Evolutionary conservation across 2,329 filamentous ascomycete genomes (phyloP), one percentile per base, ranked within the genome.

Genomic region (Graphilbum fragrans): DNA sequence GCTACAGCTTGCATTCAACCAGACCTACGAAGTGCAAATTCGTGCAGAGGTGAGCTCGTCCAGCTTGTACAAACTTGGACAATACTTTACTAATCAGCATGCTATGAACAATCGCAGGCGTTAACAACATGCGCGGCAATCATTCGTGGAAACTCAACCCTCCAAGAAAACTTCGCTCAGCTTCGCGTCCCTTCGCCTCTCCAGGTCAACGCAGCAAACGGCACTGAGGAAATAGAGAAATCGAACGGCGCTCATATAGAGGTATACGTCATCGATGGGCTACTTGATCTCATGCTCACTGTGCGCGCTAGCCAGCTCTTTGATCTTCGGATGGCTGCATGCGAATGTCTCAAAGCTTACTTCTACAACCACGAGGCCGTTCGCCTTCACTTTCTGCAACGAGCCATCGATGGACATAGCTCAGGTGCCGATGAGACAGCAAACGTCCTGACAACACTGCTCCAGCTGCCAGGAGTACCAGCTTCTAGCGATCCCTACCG

Each of bases 321-420:
- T 50, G 82, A 94, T 58, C 69, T 90, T 31, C 80, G 92, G 20
- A 74, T 87, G 53, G 84, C 90, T 18, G 87, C 86, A 19, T 92
- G 84, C 56, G 82, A 90, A 52, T 94, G 90, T 53, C 76, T 98
- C 46, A 88, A 94, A 58, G 86, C 92, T 2, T 98, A 98, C 59
- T 86, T 95, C 52, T 78, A 75, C 52, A 78, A 82, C 36, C 88
- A 96, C 57, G 63, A 78, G 31, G 78, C 83, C 42, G 90, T 95
- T 45, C 80, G 82, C 36, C 69, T 80, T 40, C 88, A 96, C 61
- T 95, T 96, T 53, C 67, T 96, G 18, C 73, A 80, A 41, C 74
- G 90, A 52, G 92, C 92, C 3, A 94, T 98, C 48, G 84, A 90
- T 45, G 88, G 90, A 0, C 86, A 95, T 58, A 66, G 71, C 39